These are phyloP conservation scores for Tremellales sp. DNA, from an alignment of 1,284 basidiomycete species.

Conservation along the genomic window DNA sequence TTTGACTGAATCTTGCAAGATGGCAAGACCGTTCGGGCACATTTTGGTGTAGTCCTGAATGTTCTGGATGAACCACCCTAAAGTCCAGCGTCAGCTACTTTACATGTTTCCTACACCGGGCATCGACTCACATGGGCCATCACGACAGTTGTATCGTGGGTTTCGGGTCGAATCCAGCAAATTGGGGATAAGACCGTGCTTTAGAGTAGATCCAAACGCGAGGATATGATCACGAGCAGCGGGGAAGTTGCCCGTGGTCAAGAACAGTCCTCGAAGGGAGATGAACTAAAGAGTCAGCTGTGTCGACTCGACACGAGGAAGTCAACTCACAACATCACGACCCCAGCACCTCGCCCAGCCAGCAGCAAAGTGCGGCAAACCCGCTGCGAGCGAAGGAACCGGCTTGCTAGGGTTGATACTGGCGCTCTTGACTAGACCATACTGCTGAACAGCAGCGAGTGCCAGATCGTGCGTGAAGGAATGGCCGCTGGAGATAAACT, in stretches of 20 bases:
- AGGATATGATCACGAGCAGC: slow-evolving; percentile 83
- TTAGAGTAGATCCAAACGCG: slow-evolving; percentile 73
- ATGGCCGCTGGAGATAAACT: slow-evolving; percentile 76
- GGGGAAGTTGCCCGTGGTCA: slow-evolving; percentile 83
- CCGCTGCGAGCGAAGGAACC: slow-evolving; percentile 83
- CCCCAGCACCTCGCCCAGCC: slow-evolving; percentile 96
- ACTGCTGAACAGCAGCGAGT: slow-evolving; percentile 83
- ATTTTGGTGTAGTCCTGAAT: slow-evolving; percentile 88
- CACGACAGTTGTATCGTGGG: slow-evolving; percentile 61
- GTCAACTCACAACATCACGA: slow-evolving; percentile 63
- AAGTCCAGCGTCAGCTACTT: slow-evolving; percentile 47
- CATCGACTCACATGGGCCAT: slow-evolving; percentile 23
- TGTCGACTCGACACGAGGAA: not conserved
- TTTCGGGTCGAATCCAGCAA: slow-evolving; percentile 78
- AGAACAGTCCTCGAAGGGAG: slow-evolving; percentile 82
- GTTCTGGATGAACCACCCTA: slow-evolving; percentile 98
- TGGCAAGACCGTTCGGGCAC: slow-evolving; percentile 75
- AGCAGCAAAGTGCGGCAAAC: slow-evolving; percentile 83
- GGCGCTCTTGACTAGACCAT: slow-evolving; percentile 80
- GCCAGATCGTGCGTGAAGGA: slow-evolving; percentile 86
- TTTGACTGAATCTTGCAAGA: slow-evolving; percentile 77
- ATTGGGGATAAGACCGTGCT: slow-evolving; percentile 87
- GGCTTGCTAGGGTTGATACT: slow-evolving; percentile 64
- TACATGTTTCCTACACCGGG: slow-evolving; percentile 40
- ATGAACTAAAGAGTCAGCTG: slow-evolving; percentile 58